Evolutionary conservation across 225 moss, liverwort and hornwort species (phyloP), one percentile per base, ranked within the genome.

Genomic region (Bryoerythrophyllum caledonicum): DNA sequence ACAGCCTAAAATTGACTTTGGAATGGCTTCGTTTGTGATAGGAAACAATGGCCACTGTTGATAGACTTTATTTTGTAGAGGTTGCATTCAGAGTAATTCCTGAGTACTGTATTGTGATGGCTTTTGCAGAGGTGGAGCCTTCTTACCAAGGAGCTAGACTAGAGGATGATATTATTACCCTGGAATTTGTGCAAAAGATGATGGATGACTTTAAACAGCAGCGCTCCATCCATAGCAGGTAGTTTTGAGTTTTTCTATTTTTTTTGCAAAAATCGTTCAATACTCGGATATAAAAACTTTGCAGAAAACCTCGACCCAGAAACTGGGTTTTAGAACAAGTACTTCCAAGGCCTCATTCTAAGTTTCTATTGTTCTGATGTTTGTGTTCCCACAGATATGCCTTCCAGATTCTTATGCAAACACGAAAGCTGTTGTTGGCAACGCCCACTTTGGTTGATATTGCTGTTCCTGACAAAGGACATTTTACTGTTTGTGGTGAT

Each of bases 401-500:
- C 21, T 99, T 90, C 58, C 99, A 95, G 87, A 93, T 99, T 83
- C 87, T 99, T 57, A 68, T 90, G 74, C 91, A 95, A 83, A 87
- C 89, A 28, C 90, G 91, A 69, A 89, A 91, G 48, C 61, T 93
- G 83, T 81, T 99, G 54, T 84, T 86, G 72, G 92, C 88, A 68
- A 70, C 84, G 37, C 99, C 95, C 68, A 93, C 99, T 43, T 82
- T 99, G 61, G 93, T 99, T 84, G 91, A 93, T 77, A 95, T 99
- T 67, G 86, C 88, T 23, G 79, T 99, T 30, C 95, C 93, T 53
- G 85, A 88, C 44, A 84, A 87, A 48, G 89, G 88, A 37, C 89
- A 87, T 76, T 95, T 99, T 59, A 99, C 99, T 60, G 83, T 95
- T 75, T 99, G 99, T 86, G 99, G 99, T 71, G 99, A 99, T 80